Base-by-base conservation (phyloP, 1,284 basidiomycete genomes). In the Ganoderma resinaceum region DNA sequence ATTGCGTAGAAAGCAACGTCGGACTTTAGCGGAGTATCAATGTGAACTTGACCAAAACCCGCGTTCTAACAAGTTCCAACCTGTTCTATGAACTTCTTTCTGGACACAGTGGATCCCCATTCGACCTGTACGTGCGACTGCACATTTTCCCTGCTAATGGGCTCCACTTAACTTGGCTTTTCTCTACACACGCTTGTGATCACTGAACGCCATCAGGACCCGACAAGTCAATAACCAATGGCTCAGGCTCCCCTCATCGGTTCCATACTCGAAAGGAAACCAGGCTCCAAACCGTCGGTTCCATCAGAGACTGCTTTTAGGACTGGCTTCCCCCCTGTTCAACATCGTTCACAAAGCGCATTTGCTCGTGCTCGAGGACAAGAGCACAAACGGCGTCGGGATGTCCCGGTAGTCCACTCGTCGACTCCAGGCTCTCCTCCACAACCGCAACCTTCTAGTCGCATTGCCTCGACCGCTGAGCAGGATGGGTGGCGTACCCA, bases 311-410 rank as follows among this genome's bases (percentile, higher is more conserved):
- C 67, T 1, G 76, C 82, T 0, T 73, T 79, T 4, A 82, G 80
- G 61, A 77, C 76, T 0, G 82, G 89, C 2, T 91, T 91, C 77
- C 90, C 90, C 38, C 70, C 78, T 0, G 89, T 85, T 5, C 85
- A 89, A 69, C 90, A 91, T 75, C 82, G 90, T 62, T 89, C 85
- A 31, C 86, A 86, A 73, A 91, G 91, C 70, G 87, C 87, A 31
- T 91, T 92, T 79, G 80, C 86, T 6, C 84, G 79, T 20, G 74
- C 76, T 52, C 81, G 76, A 81, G 86, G 74, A 18, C 65, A 82
- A 75, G 46, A 71, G 69, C 66, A 84, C 52, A 74, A 72, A 14
- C 67, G 72, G 43, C 38, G 62, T 0, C 72, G 66, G 6, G 43
- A 75, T 23, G 69, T 74, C 11, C 75, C 74, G 20, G 52, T 67